A percentile compares a stretch with the other conserved stretches of the same genome.
These are phyloP conservation scores for Leccinum insolens DNA, from an alignment of 1,284 basidiomycete species.

Conservation along the genomic window DNA sequence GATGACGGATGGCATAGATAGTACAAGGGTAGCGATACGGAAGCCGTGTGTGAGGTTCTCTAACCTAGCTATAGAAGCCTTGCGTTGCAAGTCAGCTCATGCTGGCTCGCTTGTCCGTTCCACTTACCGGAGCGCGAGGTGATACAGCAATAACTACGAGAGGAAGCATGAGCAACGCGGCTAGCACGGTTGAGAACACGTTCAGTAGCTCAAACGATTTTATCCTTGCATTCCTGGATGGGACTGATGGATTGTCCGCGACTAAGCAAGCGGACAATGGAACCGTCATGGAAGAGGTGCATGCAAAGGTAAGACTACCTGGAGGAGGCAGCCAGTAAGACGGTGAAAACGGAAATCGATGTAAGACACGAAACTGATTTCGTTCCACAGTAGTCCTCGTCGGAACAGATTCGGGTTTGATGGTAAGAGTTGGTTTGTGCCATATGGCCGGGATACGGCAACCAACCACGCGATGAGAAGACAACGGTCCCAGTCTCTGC, in stretches of 20 bases:
- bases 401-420: slow-evolving; percentile 40
- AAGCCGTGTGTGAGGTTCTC: slow-evolving; percentile 43
- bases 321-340: slow-evolving; percentile 13
- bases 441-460: slow-evolving; percentile 52
- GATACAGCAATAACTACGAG: slow-evolving; percentile 54
- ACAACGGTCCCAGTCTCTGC: slow-evolving; percentile 67
- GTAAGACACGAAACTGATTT: slow-evolving; percentile 52
- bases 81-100: slow-evolving; percentile 18
- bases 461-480: slow-evolving; percentile 62
- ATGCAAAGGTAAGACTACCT: slow-evolving; percentile 60
- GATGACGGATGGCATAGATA: slow-evolving; percentile 61
- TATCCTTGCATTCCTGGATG: slow-evolving; percentile 48
- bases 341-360: not conserved
- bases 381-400: slow-evolving; percentile 60
- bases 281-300: slow-evolving; percentile 64
- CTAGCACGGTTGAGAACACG: slow-evolving; percentile 49
- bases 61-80: slow-evolving; percentile 29
- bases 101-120: slow-evolving; percentile 2
- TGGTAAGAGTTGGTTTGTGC: slow-evolving; percentile 43
- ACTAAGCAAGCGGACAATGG: slow-evolving; percentile 64
- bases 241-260: slow-evolving; percentile 37
- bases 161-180: slow-evolving; percentile 55
- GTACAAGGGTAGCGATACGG: slow-evolving; percentile 53
- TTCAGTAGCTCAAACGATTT: slow-evolving; percentile 65
- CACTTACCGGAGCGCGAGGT: slow-evolving; percentile 44